A percentile compares a stretch with the other conserved stretches of the same genome.
Evolutionary conservation across 306 rosid species (phyloP).

Genomic region (Senna siamea): DNA sequence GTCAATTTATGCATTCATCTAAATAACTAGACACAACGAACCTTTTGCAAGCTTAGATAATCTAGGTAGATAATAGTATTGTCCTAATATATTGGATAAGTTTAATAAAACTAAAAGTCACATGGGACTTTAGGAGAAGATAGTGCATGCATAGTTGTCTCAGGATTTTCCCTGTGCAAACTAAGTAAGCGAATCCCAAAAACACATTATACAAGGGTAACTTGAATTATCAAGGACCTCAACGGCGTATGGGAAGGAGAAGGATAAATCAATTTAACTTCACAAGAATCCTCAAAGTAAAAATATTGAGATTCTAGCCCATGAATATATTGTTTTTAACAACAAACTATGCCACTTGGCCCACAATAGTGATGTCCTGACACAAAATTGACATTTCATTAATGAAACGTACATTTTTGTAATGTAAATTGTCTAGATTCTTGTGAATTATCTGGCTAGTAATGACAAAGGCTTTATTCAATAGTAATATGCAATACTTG

Average conservation of each 20-base stretch:
- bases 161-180: conserved; percentile 6
- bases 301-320: conserved; percentile 14
- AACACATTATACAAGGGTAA: conserved; percentile 15
- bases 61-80: conserved; percentile 19
- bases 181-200: conserved; percentile 15
- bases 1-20: conserved; percentile 22
- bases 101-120: conserved; percentile 15
- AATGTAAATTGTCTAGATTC: neutral
- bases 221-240: conserved; percentile 29
- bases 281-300: conserved; percentile 14
- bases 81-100: conserved; percentile 19
- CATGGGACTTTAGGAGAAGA: conserved; percentile 6
- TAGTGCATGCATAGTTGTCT: conserved; percentile 9
- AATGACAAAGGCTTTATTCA: neutral
- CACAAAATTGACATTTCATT: conserved; percentile 18
- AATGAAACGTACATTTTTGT: conserved; percentile 4
- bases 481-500: conserved; percentile 28
- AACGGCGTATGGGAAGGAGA: neutral
- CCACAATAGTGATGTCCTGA: conserved; percentile 17
- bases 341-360: conserved; percentile 20
- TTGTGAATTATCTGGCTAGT: conserved; percentile 16
- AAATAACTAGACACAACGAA: conserved; percentile 8
- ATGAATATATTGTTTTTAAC: neutral
- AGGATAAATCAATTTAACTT: neutral
- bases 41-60: conserved; percentile 9